Evolutionary conservation across 176 grass and related monocot genomes (phyloP), one percentile per base, ranked within the genome.

Genomic region (Elaeis guineensis): DNA sequence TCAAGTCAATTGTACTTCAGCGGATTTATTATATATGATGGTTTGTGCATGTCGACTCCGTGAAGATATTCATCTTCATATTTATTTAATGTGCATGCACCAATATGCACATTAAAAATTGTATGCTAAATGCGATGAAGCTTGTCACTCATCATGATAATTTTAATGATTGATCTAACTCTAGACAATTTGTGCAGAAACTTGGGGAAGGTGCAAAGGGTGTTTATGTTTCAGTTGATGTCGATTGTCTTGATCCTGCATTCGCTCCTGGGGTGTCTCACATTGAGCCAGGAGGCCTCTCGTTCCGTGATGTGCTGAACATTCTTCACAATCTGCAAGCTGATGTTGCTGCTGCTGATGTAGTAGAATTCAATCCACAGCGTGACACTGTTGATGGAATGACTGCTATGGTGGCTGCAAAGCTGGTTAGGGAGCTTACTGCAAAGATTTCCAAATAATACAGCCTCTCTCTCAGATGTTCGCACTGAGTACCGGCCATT

Each of bases 311-410:
- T 5, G 92, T 97, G 1, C 87, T 97, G 63, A 85, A 97, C 76
- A 97, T 97, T 69, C 76, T 97, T 21, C 92, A 97, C 19, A 97
- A 91, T 56, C 74, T 97, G 25, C 87, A 97, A 77, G 92, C 80
- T 0, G 76, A 97, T 65, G 78, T 97, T 22, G 81, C 91, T 1
- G 92, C 87, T 0, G 87, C 78, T 4, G 92, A 97, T 63, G 87
- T 97, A 35, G 92, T 97, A 52, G 92, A 97, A 75, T 97, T 97
- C 73, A 97, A 97, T 75, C 92, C 92, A 8, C 92, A 97, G 59
- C 87, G 87, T 0, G 92, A 97, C 64, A 97, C 92, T 0, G 92
- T 97, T 16, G 92, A 97, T 53, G 92, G 92, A 19, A 97, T 97
- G 92, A 97, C 92, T 1, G 87, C 87, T 5, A 97, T 97, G 92